Percentiles rank a stretch among this genome's conserved stretches.
phyloP scores from a whole-genome alignment of 2,329 filamentous ascomycete species.

The Amylocarpus encephaloides region DNA sequence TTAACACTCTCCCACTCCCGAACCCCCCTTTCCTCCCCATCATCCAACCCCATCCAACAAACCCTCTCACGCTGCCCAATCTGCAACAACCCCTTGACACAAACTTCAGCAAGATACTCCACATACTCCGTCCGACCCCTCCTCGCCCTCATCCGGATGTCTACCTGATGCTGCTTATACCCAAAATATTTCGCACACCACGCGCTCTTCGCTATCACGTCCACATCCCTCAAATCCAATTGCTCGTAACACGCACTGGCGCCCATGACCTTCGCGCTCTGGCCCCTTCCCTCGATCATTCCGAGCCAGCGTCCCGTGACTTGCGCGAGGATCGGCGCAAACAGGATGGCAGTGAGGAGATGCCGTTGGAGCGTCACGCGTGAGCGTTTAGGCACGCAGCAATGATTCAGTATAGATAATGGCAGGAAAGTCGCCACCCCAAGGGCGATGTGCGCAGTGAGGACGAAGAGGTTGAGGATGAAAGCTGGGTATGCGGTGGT shows the following conservation, averaged over 20 bases:
- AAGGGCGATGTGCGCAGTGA: neutral
- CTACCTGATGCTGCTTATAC: neutral
- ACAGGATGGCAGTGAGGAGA: neutral
- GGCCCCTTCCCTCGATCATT: neutral
- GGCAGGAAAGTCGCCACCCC: neutral
- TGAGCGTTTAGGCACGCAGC: neutral
- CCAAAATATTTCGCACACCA: slow-evolving; percentile 3
- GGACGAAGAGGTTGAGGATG: neutral
- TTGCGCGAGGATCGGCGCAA: slow-evolving; percentile 1
- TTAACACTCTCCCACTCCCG: neutral
- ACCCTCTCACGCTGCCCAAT: neutral
- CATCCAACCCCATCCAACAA: too few relatives aligned
- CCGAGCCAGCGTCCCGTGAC: neutral
- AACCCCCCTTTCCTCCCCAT: neutral
- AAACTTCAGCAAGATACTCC: neutral
- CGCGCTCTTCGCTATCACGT: neutral
- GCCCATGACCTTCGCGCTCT: neutral
- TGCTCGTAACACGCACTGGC: slow-evolving; percentile 4
- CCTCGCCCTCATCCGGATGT: neutral
- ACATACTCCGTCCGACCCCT: neutral
- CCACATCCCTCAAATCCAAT: neutral
- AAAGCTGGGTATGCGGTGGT: neutral
- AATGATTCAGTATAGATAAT: neutral
- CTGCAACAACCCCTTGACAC: slow-evolving; percentile 1
- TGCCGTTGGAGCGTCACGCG: slow-evolving; percentile 1